Evolutionary conservation across 179 eudicot genomes (phyloP).

Genomic region (Amaranthus tricolor): DNA sequence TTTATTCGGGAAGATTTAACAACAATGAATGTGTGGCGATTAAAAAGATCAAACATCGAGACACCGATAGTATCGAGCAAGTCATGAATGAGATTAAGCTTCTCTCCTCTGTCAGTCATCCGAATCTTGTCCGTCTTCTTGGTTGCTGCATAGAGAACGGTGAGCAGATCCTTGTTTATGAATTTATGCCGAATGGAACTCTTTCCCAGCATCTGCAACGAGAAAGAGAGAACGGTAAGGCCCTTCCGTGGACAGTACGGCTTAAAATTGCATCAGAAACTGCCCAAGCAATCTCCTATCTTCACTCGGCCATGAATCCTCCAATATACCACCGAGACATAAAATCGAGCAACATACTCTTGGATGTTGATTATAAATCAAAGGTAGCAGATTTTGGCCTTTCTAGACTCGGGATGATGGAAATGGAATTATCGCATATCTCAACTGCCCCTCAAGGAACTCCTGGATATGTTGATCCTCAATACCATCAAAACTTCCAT

Average conservation of each 20-base stretch:
- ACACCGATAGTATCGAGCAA: conserved; percentile 65
- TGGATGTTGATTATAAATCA: conserved; percentile 37
- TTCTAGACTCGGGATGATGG: conserved; percentile 41
- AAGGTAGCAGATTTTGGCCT: conserved; percentile 53
- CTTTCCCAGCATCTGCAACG: conserved; percentile 65
- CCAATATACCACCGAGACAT: conserved; percentile 53
- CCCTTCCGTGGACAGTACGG: conserved; percentile 75
- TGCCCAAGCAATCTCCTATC: conserved; percentile 45
- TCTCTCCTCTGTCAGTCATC: conserved; percentile 46
- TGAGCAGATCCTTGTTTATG: conserved; percentile 89
- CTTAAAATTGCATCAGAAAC: conserved; percentile 45
- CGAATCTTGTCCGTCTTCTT: conserved; percentile 47
- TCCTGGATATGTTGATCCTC: conserved; percentile 49
- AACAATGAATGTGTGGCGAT: conserved; percentile 80
- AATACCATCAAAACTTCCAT: conserved; percentile 47
- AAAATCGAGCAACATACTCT: conserved; percentile 48
- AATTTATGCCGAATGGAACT: conserved; percentile 91
- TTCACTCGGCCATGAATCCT: conserved; percentile 43
- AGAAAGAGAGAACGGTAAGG: conserved; percentile 53
- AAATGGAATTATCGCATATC: conserved; percentile 38
- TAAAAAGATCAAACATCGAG: conserved; percentile 70
- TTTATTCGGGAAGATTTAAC: conserved; percentile 77
- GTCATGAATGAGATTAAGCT: conserved; percentile 54
- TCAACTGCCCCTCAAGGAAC: conserved; percentile 56
- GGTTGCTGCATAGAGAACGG: conserved; percentile 70